Conservation (phyloP, 2,329 filamentous ascomycete genomes). For the Xylariaceae sp. region DNA sequence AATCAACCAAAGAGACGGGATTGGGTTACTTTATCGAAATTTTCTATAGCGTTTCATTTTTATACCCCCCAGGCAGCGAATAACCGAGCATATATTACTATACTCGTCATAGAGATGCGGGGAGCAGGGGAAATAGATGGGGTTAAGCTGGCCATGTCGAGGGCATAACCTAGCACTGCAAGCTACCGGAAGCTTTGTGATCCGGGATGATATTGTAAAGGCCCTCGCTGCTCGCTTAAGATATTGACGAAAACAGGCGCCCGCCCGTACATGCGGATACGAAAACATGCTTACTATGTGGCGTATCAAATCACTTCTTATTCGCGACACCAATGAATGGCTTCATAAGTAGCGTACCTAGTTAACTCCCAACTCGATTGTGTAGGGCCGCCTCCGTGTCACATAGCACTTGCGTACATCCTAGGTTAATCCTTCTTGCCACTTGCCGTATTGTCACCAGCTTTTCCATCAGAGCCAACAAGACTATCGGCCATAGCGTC, state of each 20-base stretch:
- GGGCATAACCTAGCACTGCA: neutral
- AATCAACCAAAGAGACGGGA: neutral
- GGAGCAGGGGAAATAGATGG: neutral
- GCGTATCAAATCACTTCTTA: conserved; percentile 13
- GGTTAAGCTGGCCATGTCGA: neutral
- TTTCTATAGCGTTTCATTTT: neutral
- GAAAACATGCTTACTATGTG: neutral
- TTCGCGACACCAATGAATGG: neutral
- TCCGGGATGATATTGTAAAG: neutral
- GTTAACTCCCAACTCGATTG: neutral
- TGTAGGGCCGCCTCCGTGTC: neutral
- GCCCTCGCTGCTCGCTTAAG: neutral
- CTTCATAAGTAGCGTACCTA: neutral
- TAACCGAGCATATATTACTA: neutral
- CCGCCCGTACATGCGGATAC: conserved; percentile 23
- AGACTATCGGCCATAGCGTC: conserved; percentile 62
- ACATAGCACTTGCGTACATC: conserved; percentile 4
- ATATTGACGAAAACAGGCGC: neutral
- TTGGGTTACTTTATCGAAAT: neutral
- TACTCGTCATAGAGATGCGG: neutral
- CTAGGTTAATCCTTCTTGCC: conserved; percentile 24
- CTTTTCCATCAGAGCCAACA: conserved; percentile 44
- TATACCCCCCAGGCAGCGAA: neutral
- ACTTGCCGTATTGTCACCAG: conserved; percentile 20
- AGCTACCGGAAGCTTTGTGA: neutral